Evolutionary conservation across 108 stramenopile species (phyloP), one percentile per base, ranked within the genome.

Genomic region (Nitzschia inconspicua): DNA sequence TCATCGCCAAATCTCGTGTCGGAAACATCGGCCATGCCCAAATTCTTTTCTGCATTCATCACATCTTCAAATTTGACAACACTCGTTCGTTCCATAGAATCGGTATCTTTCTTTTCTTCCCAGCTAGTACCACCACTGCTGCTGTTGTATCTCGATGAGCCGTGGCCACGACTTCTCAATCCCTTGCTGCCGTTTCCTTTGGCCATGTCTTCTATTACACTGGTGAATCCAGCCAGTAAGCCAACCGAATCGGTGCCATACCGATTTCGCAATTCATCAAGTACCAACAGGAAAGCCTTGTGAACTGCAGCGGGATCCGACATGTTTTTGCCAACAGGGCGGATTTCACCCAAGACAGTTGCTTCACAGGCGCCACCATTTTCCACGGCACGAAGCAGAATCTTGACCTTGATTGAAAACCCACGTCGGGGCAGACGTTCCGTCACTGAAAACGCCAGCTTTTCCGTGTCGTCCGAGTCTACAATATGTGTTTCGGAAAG

Each of bases 261-360:
- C n/a, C 90, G 72, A 18, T 57, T 42, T 26, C 59, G 69, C 34
- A 88, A 71, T 72, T 91, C 90, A 54, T 91, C 79, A 22, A 91
- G 26, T 27, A 91, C 86, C 43, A 88, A 71, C 44, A 80, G 37
- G 39, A 86, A 86, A 25, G 90, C 86, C 62, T 84, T 88, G 71
- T 91, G 85, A 3, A 91, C 86, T 37, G 86, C 90, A 14, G 66
- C 70, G 54, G 88, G 86, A 51, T 91, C 82, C 20, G 74, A 82
- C 72, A 91, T 73, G 56, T 91, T 83, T 60, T 91, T 91, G 10
- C 86, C 90, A 44, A 88, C 73, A 14, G 90, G 90, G 2, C 84
- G 73, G 31, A 92, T 73, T 31, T 88, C 86, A 26, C 79, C 72
- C 4, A 78, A 35, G 10, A 92, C 81, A 29, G 68, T 78, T 0